These are phyloP conservation scores for Gamsiella multidivaricata DNA, from an alignment of 192 early-diverging fungal species.

Conservation along the genomic window DNA sequence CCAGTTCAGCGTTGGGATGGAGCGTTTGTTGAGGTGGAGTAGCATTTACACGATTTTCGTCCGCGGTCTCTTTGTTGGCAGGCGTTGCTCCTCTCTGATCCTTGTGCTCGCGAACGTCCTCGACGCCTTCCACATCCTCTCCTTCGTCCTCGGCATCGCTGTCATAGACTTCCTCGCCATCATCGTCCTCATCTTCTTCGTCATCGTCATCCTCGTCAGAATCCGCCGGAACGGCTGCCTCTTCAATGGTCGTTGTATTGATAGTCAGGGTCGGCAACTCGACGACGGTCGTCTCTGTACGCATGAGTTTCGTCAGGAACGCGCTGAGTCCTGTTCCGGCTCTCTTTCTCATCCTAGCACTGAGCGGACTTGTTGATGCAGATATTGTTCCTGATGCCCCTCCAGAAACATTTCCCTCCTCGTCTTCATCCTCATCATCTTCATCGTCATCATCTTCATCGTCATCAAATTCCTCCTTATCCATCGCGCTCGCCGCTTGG, in stretches of 20 bases:
- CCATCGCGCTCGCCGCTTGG: not conserved
- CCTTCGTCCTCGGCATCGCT: conserved; percentile 12
- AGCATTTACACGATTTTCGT: not conserved
- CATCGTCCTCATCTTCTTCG: conserved; percentile 19
- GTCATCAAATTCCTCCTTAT: not conserved
- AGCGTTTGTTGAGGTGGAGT: no score
- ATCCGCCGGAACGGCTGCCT: conserved; percentile 13
- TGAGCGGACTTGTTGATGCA: conserved; percentile 21
- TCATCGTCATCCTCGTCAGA: conserved; percentile 13
- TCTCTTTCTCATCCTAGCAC: conserved; percentile 24
- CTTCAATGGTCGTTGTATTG: conserved; percentile 39
- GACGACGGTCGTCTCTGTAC: conserved; percentile 34
- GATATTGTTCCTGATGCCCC: not conserved
- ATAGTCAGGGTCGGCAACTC: conserved; percentile 41
- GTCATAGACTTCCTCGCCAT: conserved; percentile 28
- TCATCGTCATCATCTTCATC: not conserved
- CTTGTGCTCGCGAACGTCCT: no score
- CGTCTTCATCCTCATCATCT: not conserved
- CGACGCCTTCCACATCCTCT: not conserved
- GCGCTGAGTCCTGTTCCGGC: conserved; percentile 41
- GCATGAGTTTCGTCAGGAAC: conserved; percentile 25
- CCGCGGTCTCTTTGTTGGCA: not conserved
- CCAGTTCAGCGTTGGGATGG: not conserved
- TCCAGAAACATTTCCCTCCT: not conserved
- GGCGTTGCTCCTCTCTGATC: no score